These are phyloP conservation scores for Sabuloglossum arenarium DNA, from an alignment of 495 filamentous ascomycete species.

Conservation along the genomic window DNA sequence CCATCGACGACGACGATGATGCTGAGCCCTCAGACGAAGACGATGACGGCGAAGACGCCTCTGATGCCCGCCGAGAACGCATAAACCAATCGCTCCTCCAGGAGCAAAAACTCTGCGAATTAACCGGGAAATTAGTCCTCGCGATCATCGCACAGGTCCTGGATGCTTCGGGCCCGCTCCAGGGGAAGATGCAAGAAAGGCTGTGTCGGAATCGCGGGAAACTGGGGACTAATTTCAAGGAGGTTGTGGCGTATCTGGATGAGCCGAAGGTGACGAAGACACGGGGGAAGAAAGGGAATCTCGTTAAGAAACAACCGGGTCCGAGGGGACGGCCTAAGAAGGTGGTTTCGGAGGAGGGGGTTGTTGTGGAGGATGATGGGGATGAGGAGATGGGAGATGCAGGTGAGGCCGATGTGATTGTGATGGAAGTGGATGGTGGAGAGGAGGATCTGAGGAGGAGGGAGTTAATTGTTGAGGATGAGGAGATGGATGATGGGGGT, in stretches of 20 bases:
- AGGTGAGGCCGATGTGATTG: constrained; percentile 16
- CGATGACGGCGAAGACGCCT: constrained; percentile 34
- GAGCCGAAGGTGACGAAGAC: constrained; percentile 21
- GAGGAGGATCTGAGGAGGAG: constrained; percentile 40
- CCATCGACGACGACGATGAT: constrained; percentile 29
- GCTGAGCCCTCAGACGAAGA: no score
- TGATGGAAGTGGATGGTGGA: constrained; percentile 12
- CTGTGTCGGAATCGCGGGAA: constrained; percentile 42
- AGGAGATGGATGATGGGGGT: constrained; percentile 3
- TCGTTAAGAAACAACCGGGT: no score
- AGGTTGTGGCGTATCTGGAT: constrained; percentile 55
- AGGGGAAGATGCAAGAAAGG: constrained; percentile 38
- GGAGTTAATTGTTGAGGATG: constrained; percentile 24
- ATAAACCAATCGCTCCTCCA: constrained; percentile 35
- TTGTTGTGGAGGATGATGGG: constrained; percentile 26
- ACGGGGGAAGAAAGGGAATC: constrained; percentile 16
- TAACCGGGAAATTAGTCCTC: constrained; percentile 64
- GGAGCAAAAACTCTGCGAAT: constrained; percentile 66
- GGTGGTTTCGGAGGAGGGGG: constrained; percentile 12
- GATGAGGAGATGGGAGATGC: constrained; percentile 27
- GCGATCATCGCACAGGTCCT: constrained; percentile 52
- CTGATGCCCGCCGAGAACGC: constrained; percentile 25
- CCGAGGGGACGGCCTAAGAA: no score
- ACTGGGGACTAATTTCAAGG: constrained; percentile 55
- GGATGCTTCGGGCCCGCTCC: constrained; percentile 34